Evolutionary conservation across 2,329 filamentous ascomycete species (phyloP), one percentile per base, ranked within the genome.

Genomic region (Hypoxylon sp.): DNA sequence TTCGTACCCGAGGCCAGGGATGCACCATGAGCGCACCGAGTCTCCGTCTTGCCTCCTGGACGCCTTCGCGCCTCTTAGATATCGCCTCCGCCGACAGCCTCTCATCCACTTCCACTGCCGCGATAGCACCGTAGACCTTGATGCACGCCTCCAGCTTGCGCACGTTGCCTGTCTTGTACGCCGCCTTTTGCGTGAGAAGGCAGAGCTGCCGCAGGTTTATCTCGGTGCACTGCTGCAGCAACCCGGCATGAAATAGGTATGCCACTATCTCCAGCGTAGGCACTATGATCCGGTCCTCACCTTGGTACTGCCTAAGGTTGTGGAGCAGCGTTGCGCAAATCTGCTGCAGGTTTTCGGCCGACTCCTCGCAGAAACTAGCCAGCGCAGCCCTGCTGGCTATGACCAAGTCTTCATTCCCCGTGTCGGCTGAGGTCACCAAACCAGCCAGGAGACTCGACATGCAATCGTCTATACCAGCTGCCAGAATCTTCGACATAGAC

Each of bases 151-250:
- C 85, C 1, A 98, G 81, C 73, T 95, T 94, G 47, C 88, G 84
- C 38, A 97, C 84, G 71, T 91, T 95, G 17, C 88, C 86, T 1
- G 89, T 90, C 75, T 93, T 94, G 78, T 90, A 93, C 62, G 93
- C 90, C 0, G 90, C 83, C 73, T 88, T 92, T 69, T 96, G 91
- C 3, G 89, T 84, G 29, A 86, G 79, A 5, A 87, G 78, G 57
- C 92, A 91, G 2, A 97, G 75, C 5, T 74, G 79, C 58, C 85
- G 84, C 70, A 79, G 71, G 62, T 80, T 76, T 13, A 79, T 64
- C 64, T 55, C 49, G 33, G 46, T 31, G 29, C 73, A 77, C 21
- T 67, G 72, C 72, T 75, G 78, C 64, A 82, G 78, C 47, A 81
- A 72, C 9, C 75, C 81, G 41, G 78, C 82, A 76, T 93, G 87